Percentiles rank a stretch among this genome's conserved stretches.
Conservation (phyloP, 768 basidiomycete species). For the Lactarius sp. region DNA sequence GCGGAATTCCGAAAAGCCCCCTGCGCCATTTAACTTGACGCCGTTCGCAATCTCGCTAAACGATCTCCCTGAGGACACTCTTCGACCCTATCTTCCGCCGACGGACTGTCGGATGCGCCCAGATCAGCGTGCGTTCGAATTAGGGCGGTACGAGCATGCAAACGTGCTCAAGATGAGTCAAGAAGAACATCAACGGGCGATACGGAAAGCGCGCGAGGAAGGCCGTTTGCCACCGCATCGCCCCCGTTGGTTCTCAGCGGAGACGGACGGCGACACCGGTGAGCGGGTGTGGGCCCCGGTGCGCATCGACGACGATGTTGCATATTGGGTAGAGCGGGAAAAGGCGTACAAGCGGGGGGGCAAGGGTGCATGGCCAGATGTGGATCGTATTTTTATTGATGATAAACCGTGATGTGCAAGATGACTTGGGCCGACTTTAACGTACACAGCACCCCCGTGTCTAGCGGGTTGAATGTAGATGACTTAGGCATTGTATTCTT, state of each 20-base stretch:
- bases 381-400: constrained; percentile 80
- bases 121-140: constrained; percentile 92
- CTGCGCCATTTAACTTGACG: constrained; percentile 90
- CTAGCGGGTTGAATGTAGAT: constrained; percentile 5
- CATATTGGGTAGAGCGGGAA: constrained; percentile 84
- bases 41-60: constrained; percentile 93
- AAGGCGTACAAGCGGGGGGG: constrained; percentile 44
- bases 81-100: constrained; percentile 71
- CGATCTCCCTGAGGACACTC: constrained; percentile 66
- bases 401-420: constrained; percentile 45
- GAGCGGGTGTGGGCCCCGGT: constrained; percentile 84
- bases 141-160: constrained; percentile 78
- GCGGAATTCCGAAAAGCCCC: constrained; percentile 83
- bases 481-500: not conserved
- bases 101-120: constrained; percentile 92
- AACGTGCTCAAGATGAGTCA: constrained; percentile 74
- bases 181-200: constrained; percentile 76
- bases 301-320: constrained; percentile 46
- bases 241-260: constrained; percentile 83
- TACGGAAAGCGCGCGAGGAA: constrained; percentile 68
- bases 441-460: constrained; percentile 26
- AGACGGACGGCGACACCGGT: constrained; percentile 82
- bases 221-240: constrained; percentile 66
- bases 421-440: constrained; percentile 45
- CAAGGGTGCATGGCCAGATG: constrained; percentile 54